Evolutionary conservation across 345 rosid species (phyloP).

Genomic region (Bruguiera gymnorhiza): DNA sequence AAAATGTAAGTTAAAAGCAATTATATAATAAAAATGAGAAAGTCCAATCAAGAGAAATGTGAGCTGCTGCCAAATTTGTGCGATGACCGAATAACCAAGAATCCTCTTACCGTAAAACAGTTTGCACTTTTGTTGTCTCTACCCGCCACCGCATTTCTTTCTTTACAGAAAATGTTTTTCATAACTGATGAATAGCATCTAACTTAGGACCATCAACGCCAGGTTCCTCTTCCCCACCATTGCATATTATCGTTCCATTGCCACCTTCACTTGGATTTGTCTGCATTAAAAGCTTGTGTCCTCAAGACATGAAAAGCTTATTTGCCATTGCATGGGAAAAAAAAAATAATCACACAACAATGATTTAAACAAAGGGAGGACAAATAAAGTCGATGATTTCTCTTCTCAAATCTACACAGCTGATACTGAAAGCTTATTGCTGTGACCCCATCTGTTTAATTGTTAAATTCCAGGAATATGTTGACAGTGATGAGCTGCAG

Average conservation of each 20-base stretch:
- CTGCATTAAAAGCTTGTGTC: background rate
- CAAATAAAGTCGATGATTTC: too few relatives aligned
- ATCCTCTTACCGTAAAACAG: background rate
- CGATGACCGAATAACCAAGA: background rate
- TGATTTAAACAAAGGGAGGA: background rate
- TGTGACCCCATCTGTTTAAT: too few relatives aligned
- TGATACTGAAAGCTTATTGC: too few relatives aligned
- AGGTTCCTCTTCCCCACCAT: background rate
- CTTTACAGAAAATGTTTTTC: background rate
- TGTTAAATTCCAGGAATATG: too few relatives aligned
- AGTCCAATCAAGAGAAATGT: background rate
- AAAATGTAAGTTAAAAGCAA: background rate
- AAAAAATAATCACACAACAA: background rate
- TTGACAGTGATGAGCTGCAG: too few relatives aligned
- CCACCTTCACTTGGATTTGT: background rate
- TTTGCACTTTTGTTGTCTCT: background rate
- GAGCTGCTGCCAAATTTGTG: too few relatives aligned
- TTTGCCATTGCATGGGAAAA: background rate
- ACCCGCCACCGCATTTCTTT: background rate
- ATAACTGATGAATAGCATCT: background rate
- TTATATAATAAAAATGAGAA: background rate
- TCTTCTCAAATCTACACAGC: too few relatives aligned
- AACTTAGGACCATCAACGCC: background rate
- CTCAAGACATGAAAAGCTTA: background rate
- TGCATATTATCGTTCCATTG: background rate